Base-by-base conservation (phyloP, 495 filamentous ascomycete genomes). In the Penicillium robsamsonii region DNA sequence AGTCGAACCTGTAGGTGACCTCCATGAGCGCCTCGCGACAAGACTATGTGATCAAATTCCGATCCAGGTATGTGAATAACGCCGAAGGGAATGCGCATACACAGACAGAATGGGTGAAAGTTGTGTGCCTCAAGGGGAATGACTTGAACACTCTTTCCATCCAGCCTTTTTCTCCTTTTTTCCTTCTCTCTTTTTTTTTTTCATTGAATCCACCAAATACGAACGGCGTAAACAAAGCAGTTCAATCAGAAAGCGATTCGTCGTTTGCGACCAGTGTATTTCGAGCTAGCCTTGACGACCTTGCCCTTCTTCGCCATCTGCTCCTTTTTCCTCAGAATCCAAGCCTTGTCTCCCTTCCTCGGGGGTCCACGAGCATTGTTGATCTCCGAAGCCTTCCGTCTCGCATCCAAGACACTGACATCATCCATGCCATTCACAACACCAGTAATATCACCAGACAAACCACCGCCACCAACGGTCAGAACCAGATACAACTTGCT, bases 281-380 rank as follows among this genome's bases (percentile, higher is more conserved):
- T 97, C 20, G 89, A 92, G 59, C 79, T 88, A 4, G 83, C 72
- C 80, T 96, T 97, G 55, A 97, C 91, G 12, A 96, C 82, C 80
- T 94, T 97, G 20, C 94, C 94, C 74, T 96, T 96, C 65, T 81
- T 80, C 70, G 91, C 87, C 89, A 94, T 92, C 75, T 95, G 90
- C 59, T 95, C 91, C 75, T 98, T 98, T 75, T 97, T 98, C 65
- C 84, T 83, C 76, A 94, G 62, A 60, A 98, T 96, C 92, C 92
- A 97, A 33, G 78, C 81, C 72, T 89, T 96, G 62, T 87, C 87
- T 4, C 92, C 91, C 74, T 96, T 96, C 46, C 67, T 72, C 17
- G 80, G 73, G 0, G 79, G 74, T 57, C 75, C 81, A 25, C 79
- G 75, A 53, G 75, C 80, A 62, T 77, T 73, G 11, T 67, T 63